Conservation (phyloP, 2,329 filamentous ascomycete genomes). For the Myriosclerotinia scirpicola region DNA sequence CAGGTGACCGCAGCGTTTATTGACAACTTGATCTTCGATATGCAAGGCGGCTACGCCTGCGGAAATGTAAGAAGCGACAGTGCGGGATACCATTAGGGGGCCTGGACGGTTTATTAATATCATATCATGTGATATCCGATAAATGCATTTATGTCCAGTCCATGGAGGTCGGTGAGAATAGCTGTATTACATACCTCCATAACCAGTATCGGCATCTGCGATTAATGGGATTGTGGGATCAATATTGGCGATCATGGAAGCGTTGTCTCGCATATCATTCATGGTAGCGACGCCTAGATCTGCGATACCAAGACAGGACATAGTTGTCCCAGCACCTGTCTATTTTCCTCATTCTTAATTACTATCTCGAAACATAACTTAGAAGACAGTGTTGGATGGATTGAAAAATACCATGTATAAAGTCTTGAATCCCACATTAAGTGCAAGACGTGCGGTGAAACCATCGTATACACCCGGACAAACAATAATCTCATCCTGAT, state of each 20-base stretch:
- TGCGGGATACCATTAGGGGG: conserved; percentile 46
- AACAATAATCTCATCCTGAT: conserved; percentile 47
- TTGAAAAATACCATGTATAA: conserved; percentile 56
- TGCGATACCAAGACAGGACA: conserved; percentile 50
- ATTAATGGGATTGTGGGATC: conserved; percentile 50
- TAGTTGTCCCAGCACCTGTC: conserved; percentile 53
- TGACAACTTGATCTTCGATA: conserved; percentile 63
- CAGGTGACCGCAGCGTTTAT: conserved; percentile 66
- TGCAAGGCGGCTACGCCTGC: conserved; percentile 59
- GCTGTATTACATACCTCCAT: conserved; percentile 43
- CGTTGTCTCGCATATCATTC: conserved; percentile 54
- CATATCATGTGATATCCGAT: conserved; percentile 16
- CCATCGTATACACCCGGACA: conserved; percentile 70
- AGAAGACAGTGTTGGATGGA: background rate
- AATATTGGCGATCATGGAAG: conserved; percentile 54
- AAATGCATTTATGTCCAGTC: background rate
- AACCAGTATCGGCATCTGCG: conserved; percentile 55
- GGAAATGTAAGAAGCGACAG: conserved; percentile 40
- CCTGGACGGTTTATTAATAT: conserved; percentile 14
- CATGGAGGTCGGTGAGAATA: background rate
- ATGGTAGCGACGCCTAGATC: conserved; percentile 52
- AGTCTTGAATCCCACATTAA: conserved; percentile 61
- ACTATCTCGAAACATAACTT: background rate
- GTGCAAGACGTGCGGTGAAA: conserved; percentile 62
- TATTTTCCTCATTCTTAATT: conserved; percentile 28